Evolutionary conservation across 495 filamentous ascomycete species (phyloP).

Genomic region (Penicillium steckii): DNA sequence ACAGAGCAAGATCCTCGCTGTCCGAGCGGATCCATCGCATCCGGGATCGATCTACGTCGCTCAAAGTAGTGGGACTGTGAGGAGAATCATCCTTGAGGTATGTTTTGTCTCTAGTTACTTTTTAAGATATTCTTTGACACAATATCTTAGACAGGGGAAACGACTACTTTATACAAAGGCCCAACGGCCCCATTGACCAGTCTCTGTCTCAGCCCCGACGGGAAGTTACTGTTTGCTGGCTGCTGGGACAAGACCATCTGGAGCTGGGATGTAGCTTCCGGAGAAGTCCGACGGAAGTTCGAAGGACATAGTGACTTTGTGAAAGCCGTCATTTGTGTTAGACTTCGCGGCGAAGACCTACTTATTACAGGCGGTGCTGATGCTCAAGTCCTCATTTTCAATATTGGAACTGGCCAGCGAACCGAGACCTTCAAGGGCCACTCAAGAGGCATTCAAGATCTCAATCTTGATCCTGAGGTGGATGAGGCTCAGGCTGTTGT

Average conservation of each 20-base stretch:
- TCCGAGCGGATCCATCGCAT: constrained; percentile 64
- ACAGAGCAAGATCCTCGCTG: constrained; percentile 81
- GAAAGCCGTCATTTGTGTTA: constrained; percentile 61
- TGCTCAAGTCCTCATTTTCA: constrained; percentile 81
- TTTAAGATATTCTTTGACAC: not conserved
- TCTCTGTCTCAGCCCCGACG: constrained; percentile 63
- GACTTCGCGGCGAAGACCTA: constrained; percentile 55
- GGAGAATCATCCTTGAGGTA: constrained; percentile 73
- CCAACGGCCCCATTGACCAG: constrained; percentile 78
- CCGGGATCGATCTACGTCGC: constrained; percentile 69
- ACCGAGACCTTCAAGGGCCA: constrained; percentile 77
- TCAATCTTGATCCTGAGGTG: constrained; percentile 65
- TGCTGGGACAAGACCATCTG: constrained; percentile 92
- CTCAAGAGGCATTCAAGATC: constrained; percentile 70
- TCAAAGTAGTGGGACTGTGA: constrained; percentile 76
- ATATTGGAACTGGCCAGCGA: constrained; percentile 61
- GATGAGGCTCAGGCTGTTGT: constrained; percentile 49
- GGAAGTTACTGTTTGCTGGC: constrained; percentile 71
- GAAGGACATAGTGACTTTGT: constrained; percentile 89
- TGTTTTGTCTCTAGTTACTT: constrained; percentile 38
- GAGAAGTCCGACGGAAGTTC: constrained; percentile 54
- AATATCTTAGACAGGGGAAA: constrained; percentile 44
- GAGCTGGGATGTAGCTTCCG: constrained; percentile 69
- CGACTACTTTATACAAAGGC: constrained; percentile 60
- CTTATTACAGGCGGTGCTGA: constrained; percentile 88